Conservation (phyloP, 1,139 yeast species). For the Arxiozyma heterogenica region DNA sequence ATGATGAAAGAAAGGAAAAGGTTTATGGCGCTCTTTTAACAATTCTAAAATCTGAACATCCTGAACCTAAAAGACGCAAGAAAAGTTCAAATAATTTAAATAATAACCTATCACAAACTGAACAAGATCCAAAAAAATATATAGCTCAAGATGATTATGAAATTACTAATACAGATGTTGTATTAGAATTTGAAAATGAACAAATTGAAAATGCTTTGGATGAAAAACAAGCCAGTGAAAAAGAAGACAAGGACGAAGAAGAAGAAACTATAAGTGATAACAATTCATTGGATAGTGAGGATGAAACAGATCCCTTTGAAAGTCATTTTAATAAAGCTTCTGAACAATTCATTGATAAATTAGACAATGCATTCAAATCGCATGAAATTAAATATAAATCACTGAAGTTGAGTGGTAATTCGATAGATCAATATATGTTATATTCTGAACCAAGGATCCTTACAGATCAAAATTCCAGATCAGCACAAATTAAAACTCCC, state of each 20-base stretch:
- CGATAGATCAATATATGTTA: constrained; percentile 16
- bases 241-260: constrained; percentile 26
- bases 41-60: constrained; percentile 48
- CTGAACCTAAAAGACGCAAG: constrained; percentile 19
- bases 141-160: constrained; percentile 25
- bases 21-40: constrained; percentile 76
- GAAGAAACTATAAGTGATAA: constrained; percentile 28
- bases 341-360: constrained; percentile 34
- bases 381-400: constrained; percentile 17
- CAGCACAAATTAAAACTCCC: constrained; percentile 11
- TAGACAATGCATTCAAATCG: constrained; percentile 20
- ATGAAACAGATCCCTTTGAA: constrained; percentile 56
- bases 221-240: constrained; percentile 27
- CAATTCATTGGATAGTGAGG: constrained; percentile 32
- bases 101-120: constrained; percentile 16
- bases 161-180: constrained; percentile 10
- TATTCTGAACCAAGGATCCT: constrained; percentile 20
- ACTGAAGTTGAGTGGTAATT: constrained; percentile 9
- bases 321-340: constrained; percentile 59
- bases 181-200: constrained; percentile 31
- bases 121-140: constrained; percentile 23
- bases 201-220: constrained; percentile 24
- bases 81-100: constrained; percentile 5
- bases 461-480: constrained; percentile 2
- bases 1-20: constrained; percentile 32